These are phyloP conservation scores for Bryoglossum gracile DNA, from an alignment of 495 filamentous ascomycete genomes.

Conservation along the genomic window DNA sequence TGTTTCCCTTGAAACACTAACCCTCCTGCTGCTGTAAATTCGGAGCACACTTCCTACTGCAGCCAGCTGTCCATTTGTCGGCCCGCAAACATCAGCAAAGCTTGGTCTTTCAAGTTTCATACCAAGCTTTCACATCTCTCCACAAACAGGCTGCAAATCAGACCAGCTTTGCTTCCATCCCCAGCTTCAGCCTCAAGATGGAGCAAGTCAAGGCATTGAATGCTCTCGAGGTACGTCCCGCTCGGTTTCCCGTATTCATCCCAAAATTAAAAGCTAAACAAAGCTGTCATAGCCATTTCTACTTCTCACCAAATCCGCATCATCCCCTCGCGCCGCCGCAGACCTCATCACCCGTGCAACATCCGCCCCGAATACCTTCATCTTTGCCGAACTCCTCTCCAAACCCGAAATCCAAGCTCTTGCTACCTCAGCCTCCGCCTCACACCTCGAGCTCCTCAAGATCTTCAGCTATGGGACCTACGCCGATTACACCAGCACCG, in stretches of 20 bases:
- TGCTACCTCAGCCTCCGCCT: conserved; percentile 35
- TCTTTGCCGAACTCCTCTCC: conserved; percentile 90
- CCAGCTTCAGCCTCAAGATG: conserved; percentile 43
- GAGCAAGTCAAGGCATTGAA: conserved; percentile 81
- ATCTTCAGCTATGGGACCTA: conserved; percentile 95
- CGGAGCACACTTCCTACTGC: neutral
- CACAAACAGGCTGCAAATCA: conserved; percentile 23
- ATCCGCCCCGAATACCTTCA: conserved; percentile 76
- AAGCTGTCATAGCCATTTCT: conserved; percentile 61
- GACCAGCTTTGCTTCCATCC: neutral
- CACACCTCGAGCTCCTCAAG: conserved; percentile 69
- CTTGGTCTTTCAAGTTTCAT: conserved; percentile 1
- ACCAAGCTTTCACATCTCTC: conserved; percentile 15
- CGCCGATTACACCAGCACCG: conserved; percentile 51
- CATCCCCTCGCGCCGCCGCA: conserved; percentile 72
- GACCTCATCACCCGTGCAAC: conserved; percentile 86
- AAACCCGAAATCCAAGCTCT: conserved; percentile 75
- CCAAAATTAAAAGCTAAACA: neutral
- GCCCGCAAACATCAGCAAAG: neutral
- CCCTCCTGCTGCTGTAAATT: neutral
- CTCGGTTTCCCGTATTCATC: neutral
- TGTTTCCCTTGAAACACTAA: neutral
- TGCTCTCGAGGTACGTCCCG: conserved; percentile 52
- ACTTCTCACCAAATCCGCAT: conserved; percentile 77
- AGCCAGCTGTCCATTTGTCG: neutral